Evolutionary conservation across 1,284 basidiomycete genomes (phyloP), one percentile per base, ranked within the genome.

Genomic region (Boletus mariae): DNA sequence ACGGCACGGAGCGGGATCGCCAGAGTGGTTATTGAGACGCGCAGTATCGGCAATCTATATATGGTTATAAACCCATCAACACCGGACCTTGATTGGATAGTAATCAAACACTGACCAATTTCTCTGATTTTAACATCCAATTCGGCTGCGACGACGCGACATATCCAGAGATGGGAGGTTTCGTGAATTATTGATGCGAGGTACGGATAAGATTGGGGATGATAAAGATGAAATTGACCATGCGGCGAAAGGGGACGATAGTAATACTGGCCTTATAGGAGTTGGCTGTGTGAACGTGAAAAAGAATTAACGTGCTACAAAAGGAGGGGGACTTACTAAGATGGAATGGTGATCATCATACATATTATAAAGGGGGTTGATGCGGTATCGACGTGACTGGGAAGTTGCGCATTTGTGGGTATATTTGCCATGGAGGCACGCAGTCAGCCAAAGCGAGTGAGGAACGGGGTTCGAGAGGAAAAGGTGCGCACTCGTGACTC

Each of bases 41-140:
- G 23, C 37, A 10, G 6, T 25, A 3, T 37, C 31, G 9, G 43
- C 23, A 35, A 43, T 37, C 67, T 65, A 40, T n/a, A 41, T 9
- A 41, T 42, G 25, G 31, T 34, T 25, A 47, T 12, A 29, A 57
- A 20, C 20, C 53, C 46, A 54, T 43, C 17, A 49, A 47, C 28
- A 20, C 9, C 45, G 23, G 31, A 38, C 23, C 29, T 40, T 44
- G 49, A 47, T 55, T 45, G 31, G 46, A 13, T 25, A 40, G 17
- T 20, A 47, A 45, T 1, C 13, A 35, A 51, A 41, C 17, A 67
- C 65, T 63, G 23, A 71, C 66, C 55, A 56, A 34, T 41, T 57
- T 23, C 1, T 57, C 57, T 7, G 54, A 47, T 4, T 56, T 6
- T 3, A 13, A 37, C 29, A 38, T 53, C 3, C 47, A 44, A 15